These are phyloP conservation scores for Musa itinerans DNA, from an alignment of 176 grass and related monocot species.

Conservation along the genomic window DNA sequence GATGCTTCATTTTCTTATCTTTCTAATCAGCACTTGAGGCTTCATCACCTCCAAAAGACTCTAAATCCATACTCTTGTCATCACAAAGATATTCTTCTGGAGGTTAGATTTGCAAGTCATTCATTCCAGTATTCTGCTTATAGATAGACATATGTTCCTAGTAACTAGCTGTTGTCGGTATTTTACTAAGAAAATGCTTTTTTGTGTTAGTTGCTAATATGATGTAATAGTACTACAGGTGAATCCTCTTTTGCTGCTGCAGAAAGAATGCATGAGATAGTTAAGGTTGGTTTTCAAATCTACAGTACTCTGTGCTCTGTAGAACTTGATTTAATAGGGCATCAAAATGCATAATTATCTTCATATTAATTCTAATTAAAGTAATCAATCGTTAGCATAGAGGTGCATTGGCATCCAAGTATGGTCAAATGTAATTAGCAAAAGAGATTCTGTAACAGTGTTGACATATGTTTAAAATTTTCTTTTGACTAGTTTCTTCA, in stretches of 20 bases:
- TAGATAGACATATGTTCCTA: not conserved
- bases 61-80: slow-evolving; percentile 66
- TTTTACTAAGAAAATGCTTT: not conserved
- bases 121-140: not conserved
- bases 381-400: not conserved
- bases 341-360: not conserved
- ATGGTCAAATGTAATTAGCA: not conserved
- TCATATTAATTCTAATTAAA: not conserved
- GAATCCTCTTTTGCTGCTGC: slow-evolving; percentile 70
- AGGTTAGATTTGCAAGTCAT: slow-evolving; percentile 43
- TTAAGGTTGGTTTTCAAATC: slow-evolving; percentile 54
- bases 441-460: not conserved
- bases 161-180: not conserved
- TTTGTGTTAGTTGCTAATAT: not conserved
- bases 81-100: slow-evolving; percentile 28
- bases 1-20: slow-evolving; percentile 29
- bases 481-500: no score
- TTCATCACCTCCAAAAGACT: slow-evolving; percentile 77
- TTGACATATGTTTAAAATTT: no score
- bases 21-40: slow-evolving; percentile 73
- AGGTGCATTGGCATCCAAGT: not conserved
- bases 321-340: not conserved
- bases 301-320: not conserved
- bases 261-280: slow-evolving; percentile 66
- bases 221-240: slow-evolving; percentile 42